These are phyloP conservation scores for Ilex aquifolium DNA, from an alignment of 257 asterid species.

Conservation along the genomic window DNA sequence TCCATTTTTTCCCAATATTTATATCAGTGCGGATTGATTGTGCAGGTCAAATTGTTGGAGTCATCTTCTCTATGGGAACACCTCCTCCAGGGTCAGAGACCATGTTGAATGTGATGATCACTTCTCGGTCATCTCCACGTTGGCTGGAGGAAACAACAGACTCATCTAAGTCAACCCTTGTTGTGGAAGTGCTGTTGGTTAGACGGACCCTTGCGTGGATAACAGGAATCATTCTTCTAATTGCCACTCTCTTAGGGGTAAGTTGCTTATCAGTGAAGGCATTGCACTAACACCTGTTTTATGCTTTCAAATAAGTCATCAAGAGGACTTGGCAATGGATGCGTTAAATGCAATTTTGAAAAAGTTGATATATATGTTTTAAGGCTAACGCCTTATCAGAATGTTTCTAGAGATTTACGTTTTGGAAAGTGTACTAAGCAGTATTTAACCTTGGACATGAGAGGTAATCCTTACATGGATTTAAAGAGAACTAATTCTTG, in stretches of 20 bases:
- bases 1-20: background rate
- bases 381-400: too few species aligned
- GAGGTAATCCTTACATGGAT: too few species aligned
- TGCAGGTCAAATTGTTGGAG: conserved; percentile 85
- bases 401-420: too few species aligned
- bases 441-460: too few species aligned
- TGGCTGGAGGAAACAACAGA: conserved; percentile 46
- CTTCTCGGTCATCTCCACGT: conserved; percentile 65
- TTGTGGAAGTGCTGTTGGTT: conserved; percentile 54
- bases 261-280: conserved; percentile 13
- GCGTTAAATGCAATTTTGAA: too few species aligned
- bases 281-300: too few species aligned
- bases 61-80: conserved; percentile 42
- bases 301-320: too few species aligned
- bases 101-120: conserved; percentile 37
- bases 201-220: conserved; percentile 78
- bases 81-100: conserved; percentile 31
- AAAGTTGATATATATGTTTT: too few species aligned
- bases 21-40: conserved; percentile 9
- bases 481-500: too few species aligned
- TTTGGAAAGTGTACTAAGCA: too few species aligned
- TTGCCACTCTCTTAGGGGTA: conserved; percentile 88
- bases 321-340: too few species aligned
- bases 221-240: conserved; percentile 78
- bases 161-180: conserved; percentile 18